Evolutionary conservation across 2,329 filamentous ascomycete species (phyloP).

Genomic region (Paecilomyces sp.): DNA sequence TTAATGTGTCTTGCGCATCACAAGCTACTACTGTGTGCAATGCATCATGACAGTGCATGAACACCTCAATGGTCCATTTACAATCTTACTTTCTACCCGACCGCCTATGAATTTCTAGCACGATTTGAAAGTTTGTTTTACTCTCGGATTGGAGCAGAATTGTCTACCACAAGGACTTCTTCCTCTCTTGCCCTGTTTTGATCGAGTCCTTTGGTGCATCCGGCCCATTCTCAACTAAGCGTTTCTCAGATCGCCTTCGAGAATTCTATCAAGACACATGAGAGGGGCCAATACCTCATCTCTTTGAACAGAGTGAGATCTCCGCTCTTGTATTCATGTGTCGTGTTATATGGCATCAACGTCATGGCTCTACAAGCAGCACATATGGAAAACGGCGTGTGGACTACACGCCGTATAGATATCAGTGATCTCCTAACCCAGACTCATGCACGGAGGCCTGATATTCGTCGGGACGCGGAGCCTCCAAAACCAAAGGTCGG

Average conservation of each 20-base stretch:
- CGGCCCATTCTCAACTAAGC: neutral
- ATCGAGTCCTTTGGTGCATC: neutral
- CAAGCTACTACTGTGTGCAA: neutral
- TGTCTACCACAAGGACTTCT: neutral
- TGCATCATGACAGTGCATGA: neutral
- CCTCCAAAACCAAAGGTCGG: constrained; percentile 51
- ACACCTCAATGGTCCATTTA: neutral
- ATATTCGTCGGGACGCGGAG: constrained; percentile 17
- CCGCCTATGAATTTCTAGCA: neutral
- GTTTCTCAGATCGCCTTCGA: neutral
- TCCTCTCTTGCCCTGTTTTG: neutral
- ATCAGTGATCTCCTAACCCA: neutral
- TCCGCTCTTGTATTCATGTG: neutral
- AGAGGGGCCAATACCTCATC: neutral
- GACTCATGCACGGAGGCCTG: neutral
- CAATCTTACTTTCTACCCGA: neutral
- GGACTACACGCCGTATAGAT: neutral
- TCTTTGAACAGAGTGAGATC: neutral
- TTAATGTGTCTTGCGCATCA: neutral
- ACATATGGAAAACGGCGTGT: constrained; percentile 1
- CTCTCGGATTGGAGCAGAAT: neutral
- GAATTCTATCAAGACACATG: neutral
- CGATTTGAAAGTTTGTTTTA: neutral
- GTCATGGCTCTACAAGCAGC: constrained; percentile 2
- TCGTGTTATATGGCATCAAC: neutral